phyloP scores from a whole-genome alignment of 1,139 yeast species.

The Wickerhamiella infanticola region DNA sequence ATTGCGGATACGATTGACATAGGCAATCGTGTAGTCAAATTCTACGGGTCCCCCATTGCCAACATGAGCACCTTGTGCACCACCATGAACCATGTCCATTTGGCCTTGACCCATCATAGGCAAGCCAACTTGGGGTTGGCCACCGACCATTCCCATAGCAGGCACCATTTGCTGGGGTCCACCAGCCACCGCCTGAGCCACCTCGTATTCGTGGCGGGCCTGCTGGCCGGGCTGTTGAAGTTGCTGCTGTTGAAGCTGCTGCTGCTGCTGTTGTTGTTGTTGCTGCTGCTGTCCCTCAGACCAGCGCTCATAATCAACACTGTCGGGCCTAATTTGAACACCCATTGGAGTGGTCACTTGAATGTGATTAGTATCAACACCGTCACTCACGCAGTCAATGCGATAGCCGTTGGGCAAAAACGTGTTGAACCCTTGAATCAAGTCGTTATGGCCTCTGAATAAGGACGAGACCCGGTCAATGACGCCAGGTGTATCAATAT shows the following conservation, averaged over 20 bases:
- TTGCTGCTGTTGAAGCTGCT: conserved; percentile 3
- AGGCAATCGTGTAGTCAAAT: conserved; percentile 91
- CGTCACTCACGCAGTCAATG: conserved; percentile 81
- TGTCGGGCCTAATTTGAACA: conserved; percentile 53
- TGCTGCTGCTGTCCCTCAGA: conserved; percentile 7
- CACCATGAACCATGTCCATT: background rate
- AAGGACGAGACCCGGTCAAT: conserved; percentile 84
- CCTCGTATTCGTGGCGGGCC: conserved; percentile 7
- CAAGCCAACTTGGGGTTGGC: background rate
- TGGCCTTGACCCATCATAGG: background rate
- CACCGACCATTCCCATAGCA: conserved; percentile 4
- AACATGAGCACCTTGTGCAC: background rate
- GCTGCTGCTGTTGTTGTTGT: conserved; percentile 13
- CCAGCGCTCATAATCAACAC: conserved; percentile 16
- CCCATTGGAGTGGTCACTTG: conserved; percentile 94
- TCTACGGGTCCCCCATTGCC: conserved; percentile 68
- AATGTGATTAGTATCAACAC: conserved; percentile 83
- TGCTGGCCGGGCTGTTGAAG: conserved; percentile 9
- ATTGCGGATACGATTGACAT: conserved; percentile 89
- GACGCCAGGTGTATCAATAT: conserved; percentile 94
- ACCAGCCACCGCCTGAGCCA: conserved; percentile 1
- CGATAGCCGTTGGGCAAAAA: conserved; percentile 94
- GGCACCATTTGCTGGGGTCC: conserved; percentile 11
- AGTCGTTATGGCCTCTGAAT: conserved; percentile 81
- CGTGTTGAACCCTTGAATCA: conserved; percentile 94